These are phyloP conservation scores for Fusarium dimerum DNA, from an alignment of 2,329 filamentous ascomycete species.

Conservation along the genomic window DNA sequence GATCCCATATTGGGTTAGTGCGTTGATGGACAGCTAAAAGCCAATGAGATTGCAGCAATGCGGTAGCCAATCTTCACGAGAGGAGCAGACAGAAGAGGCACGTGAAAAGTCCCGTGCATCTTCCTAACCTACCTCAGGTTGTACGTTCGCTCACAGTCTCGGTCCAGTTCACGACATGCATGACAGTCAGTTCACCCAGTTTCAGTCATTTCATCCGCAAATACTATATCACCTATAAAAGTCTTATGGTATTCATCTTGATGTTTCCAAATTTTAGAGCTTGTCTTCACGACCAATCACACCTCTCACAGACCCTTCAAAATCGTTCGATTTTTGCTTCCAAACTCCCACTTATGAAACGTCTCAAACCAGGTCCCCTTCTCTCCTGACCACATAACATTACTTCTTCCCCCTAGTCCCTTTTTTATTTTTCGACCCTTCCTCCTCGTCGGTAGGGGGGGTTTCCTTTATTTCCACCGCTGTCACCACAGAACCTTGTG, in stretches of 20 bases:
- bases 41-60: slow-evolving; percentile 17
- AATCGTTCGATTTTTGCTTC: slow-evolving; percentile 31
- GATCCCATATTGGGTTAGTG: slow-evolving; percentile 17
- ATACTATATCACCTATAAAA: neutral
- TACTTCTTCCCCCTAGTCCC: too few species aligned
- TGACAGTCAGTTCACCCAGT: neutral
- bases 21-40: neutral
- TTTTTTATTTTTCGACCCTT: too few species aligned
- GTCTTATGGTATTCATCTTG: neutral
- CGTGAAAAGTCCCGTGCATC: slow-evolving; percentile 7
- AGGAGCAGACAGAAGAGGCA: neutral
- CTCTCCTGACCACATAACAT: slow-evolving; percentile 11
- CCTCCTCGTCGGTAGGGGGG: neutral
- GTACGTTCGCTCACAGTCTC: too few species aligned
- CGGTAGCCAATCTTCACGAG: slow-evolving; percentile 1
- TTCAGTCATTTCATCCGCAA: neutral
- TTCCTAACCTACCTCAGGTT: neutral
- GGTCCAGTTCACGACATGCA: neutral
- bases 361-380: slow-evolving; percentile 19
- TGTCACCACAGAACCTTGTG: slow-evolving; percentile 19
- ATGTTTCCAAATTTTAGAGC: too few species aligned
- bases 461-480: slow-evolving; percentile 13
- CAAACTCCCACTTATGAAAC: slow-evolving; percentile 47
- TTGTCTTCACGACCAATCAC: slow-evolving; percentile 19
- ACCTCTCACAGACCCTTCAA: neutral